These are phyloP conservation scores for Canavalia gladiata DNA, from an alignment of 306 rosid genomes.

Conservation along the genomic window DNA sequence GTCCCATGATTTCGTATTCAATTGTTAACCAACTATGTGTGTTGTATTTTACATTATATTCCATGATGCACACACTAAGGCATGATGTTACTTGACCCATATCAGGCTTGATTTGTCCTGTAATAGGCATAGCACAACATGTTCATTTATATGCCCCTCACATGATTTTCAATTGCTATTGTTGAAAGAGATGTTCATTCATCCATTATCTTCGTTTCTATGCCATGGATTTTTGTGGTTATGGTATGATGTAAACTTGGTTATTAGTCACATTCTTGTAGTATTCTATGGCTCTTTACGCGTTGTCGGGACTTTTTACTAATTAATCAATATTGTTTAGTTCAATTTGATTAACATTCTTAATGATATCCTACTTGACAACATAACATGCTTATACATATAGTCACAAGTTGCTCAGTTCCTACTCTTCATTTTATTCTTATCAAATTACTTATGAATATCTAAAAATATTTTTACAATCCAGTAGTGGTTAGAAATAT, in stretches of 20 bases:
- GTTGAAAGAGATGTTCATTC: conserved; percentile 5
- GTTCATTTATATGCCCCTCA: conserved; percentile 45
- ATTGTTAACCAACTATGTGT: background rate
- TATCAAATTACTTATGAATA: background rate
- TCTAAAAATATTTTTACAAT: too few species aligned
- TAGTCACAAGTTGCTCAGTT: background rate
- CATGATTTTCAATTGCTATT: conserved; percentile 37
- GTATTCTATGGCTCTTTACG: background rate
- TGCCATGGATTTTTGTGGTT: background rate
- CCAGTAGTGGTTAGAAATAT: too few species aligned
- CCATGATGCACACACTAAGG: background rate
- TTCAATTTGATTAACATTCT: background rate
- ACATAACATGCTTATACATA: background rate
- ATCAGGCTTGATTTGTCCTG: conserved; percentile 36
- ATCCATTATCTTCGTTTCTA: background rate
- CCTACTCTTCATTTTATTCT: conserved; percentile 1
- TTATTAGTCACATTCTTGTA: conserved; percentile 18
- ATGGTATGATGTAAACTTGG: background rate
- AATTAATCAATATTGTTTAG: background rate
- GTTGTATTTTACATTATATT: conserved; percentile 10
- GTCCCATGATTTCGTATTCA: conserved; percentile 22
- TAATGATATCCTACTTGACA: background rate
- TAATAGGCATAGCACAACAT: conserved; percentile 37
- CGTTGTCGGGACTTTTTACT: background rate
- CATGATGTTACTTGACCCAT: conserved; percentile 41